These are phyloP conservation scores for Brassica carinata DNA, from an alignment of 345 rosid genomes.

Conservation along the genomic window DNA sequence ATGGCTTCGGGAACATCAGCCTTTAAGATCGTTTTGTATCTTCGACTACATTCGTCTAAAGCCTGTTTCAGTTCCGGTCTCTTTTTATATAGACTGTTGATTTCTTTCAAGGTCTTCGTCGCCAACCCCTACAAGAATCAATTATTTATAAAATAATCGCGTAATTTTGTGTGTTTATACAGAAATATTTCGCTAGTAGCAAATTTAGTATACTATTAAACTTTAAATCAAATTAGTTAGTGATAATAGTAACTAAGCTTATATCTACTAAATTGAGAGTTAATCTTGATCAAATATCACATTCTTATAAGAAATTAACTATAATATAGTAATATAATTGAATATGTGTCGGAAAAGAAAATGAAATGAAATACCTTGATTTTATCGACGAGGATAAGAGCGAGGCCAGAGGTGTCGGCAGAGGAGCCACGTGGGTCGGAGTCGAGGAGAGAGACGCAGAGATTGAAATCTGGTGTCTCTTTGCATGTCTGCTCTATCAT, in stretches of 20 bases:
- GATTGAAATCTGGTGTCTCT: slow-evolving; percentile 43
- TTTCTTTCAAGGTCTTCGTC: slow-evolving; percentile 16
- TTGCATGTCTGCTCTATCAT: slow-evolving; percentile 44
- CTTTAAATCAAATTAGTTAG: not conserved
- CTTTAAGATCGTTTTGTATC: slow-evolving; percentile 48
- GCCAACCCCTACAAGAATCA: slow-evolving; percentile 22
- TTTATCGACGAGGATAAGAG: slow-evolving; percentile 40
- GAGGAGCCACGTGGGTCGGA: slow-evolving; percentile 50
- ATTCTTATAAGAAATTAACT: not conserved
- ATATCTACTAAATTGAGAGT: not conserved
- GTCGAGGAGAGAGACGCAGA: slow-evolving; percentile 44
- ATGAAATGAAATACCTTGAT: slow-evolving; percentile 26
- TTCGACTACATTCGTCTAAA: slow-evolving; percentile 44
- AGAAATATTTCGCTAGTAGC: too few species aligned
- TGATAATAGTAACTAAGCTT: not conserved
- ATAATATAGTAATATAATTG: not conserved
- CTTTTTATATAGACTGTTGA: slow-evolving; percentile 31
- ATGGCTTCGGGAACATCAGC: slow-evolving; percentile 52
- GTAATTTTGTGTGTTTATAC: not conserved
- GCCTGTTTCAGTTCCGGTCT: slow-evolving; percentile 44
- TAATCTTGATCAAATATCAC: not conserved
- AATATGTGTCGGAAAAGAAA: not conserved
- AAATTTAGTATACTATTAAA: too few species aligned
- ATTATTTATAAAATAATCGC: not conserved
- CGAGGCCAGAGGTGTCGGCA: slow-evolving; percentile 45